Evolutionary conservation across 1,284 basidiomycete genomes (phyloP).

Genomic region (Sanghuangporus weigelae): DNA sequence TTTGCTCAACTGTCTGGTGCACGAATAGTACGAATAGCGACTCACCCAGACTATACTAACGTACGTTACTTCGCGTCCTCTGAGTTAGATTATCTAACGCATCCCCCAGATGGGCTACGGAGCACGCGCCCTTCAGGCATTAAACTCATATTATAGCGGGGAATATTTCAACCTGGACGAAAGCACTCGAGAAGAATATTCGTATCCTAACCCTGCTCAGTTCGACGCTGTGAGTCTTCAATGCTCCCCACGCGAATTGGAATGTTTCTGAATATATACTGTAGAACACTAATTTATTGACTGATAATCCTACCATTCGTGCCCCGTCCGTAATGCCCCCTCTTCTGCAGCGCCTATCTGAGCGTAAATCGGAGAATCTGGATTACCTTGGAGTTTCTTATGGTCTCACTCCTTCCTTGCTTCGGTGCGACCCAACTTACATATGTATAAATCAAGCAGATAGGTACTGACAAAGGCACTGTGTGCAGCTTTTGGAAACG

Average conservation of each 20-base stretch:
- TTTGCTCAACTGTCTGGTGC: slow-evolving; percentile 93
- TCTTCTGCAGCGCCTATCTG: slow-evolving; percentile 85
- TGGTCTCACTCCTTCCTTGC: slow-evolving; percentile 84
- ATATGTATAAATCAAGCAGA: neutral
- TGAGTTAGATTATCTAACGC: slow-evolving; percentile 14
- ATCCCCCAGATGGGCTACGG: slow-evolving; percentile 90
- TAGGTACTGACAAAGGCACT: neutral
- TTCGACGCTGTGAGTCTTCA: slow-evolving; percentile 51
- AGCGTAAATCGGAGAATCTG: slow-evolving; percentile 84
- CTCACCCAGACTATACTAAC: slow-evolving; percentile 92
- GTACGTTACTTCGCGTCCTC: slow-evolving; percentile 38
- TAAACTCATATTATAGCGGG: slow-evolving; percentile 90
- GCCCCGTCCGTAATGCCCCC: slow-evolving; percentile 84
- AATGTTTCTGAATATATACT: neutral
- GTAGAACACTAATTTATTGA: slow-evolving; percentile 52
- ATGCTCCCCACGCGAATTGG: neutral
- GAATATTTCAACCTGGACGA: slow-evolving; percentile 91
- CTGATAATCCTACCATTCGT: slow-evolving; percentile 74
- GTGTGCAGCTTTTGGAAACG: slow-evolving; percentile 87
- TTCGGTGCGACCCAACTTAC: slow-evolving; percentile 44
- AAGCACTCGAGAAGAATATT: slow-evolving; percentile 44
- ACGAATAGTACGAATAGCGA: slow-evolving; percentile 89
- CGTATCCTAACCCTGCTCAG: slow-evolving; percentile 56
- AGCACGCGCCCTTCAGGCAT: slow-evolving; percentile 80
- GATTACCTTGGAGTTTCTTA: slow-evolving; percentile 98